Evolutionary conservation across 108 stramenopile species (phyloP).

Genomic region (Chaetoceros muelleri): DNA sequence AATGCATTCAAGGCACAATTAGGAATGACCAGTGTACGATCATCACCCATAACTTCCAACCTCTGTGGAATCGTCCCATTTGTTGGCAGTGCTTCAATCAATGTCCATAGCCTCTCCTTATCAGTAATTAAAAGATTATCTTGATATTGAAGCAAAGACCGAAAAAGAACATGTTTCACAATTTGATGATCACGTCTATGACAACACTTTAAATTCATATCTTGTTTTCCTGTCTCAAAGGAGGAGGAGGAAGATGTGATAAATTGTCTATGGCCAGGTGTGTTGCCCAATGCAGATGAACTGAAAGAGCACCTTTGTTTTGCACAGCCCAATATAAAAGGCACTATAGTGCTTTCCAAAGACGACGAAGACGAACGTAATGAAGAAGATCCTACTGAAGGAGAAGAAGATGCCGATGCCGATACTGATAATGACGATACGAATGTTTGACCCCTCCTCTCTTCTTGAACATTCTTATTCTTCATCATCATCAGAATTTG

Average conservation of each 20-base stretch:
- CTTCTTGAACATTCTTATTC: background rate
- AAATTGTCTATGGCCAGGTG: constrained; percentile 7
- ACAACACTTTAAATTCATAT: background rate
- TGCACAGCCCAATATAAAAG: constrained; percentile 12
- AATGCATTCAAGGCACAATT: constrained; percentile 27
- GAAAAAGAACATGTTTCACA: background rate
- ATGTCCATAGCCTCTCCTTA: background rate
- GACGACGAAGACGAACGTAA: too few species aligned
- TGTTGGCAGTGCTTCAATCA: constrained; percentile 23
- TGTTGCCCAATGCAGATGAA: constrained; percentile 22
- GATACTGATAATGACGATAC: constrained; percentile 1
- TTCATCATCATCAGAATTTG: constrained; percentile 16
- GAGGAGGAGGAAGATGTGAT: background rate
- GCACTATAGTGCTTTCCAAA: background rate
- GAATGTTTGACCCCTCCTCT: background rate
- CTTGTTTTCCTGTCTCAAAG: constrained; percentile 9
- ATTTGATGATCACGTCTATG: background rate
- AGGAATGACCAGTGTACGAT: constrained; percentile 63
- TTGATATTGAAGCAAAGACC: background rate
- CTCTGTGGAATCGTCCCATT: constrained; percentile 21
- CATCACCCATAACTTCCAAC: constrained; percentile 69
- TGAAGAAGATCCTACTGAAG: constrained; percentile 38
- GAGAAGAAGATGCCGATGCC: constrained; percentile 19
- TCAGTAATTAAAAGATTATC: background rate
- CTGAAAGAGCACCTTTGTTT: constrained; percentile 20